A percentile compares a stretch with the other conserved stretches of the same genome.
Evolutionary conservation across 1,284 basidiomycete genomes (phyloP).

Genomic region (Sparassis latifolia): DNA sequence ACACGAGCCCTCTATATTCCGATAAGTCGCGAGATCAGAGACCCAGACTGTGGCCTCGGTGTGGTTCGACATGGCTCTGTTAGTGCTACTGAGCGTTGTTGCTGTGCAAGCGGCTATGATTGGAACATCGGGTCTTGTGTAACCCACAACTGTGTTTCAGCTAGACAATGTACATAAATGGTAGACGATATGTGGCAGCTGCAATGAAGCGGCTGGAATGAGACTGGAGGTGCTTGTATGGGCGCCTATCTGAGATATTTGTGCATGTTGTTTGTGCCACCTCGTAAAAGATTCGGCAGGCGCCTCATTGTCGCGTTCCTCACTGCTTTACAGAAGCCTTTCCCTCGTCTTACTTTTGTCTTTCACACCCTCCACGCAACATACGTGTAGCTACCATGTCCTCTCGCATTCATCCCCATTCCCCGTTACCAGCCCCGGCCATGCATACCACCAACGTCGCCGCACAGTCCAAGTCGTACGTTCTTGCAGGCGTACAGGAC

Average conservation of each 20-base stretch:
- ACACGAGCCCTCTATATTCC: no score
- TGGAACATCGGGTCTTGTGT: no score
- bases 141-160: no score
- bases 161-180: no score
- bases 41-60: no score
- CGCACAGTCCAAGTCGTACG: conserved; percentile 76
- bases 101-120: no score
- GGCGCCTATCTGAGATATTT: conserved; percentile 10
- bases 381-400: conserved; percentile 25
- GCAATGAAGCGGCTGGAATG: no score
- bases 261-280: conserved; percentile 19
- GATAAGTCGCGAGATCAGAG: no score
- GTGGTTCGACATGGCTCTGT: no score
- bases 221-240: no score
- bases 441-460: conserved; percentile 62
- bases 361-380: conserved; percentile 9
- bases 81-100: no score
- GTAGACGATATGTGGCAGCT: no score
- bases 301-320: conserved; percentile 19
- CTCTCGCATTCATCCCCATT: conserved; percentile 35
- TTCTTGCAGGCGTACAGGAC: conserved; percentile 88
- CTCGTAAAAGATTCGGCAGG: conserved; percentile 10
- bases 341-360: conserved; percentile 9
- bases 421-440: conserved; percentile 65
- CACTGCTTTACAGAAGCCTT: conserved; percentile 8